Evolutionary conservation across 169 alveolate species (phyloP).

Genomic region (Cryptosporidium sp.): DNA sequence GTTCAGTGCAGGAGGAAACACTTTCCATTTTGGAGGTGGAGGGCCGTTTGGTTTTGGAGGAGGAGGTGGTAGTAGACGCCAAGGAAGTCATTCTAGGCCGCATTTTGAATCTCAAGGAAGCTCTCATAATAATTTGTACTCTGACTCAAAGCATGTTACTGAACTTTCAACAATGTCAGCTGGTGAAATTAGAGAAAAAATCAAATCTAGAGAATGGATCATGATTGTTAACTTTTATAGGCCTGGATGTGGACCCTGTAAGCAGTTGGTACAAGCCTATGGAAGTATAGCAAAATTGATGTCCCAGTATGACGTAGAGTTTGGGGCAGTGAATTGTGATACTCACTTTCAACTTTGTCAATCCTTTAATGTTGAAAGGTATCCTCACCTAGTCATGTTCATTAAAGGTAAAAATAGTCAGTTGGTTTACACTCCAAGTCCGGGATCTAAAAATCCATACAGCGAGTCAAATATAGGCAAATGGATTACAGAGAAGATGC

Average conservation of each 20-base stretch:
- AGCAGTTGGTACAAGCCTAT: constrained; percentile 80
- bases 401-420: constrained; percentile 57
- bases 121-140: constrained; percentile 23
- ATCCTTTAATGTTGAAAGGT: constrained; percentile 81
- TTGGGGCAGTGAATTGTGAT: constrained; percentile 84
- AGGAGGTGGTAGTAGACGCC: constrained; percentile 62
- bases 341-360: constrained; percentile 89
- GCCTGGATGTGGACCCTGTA: constrained; percentile 84
- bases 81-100: constrained; percentile 35
- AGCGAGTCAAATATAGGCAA: constrained; percentile 67
- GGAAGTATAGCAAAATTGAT: constrained; percentile 82
- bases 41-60: constrained; percentile 76
- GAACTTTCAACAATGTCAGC: constrained; percentile 53
- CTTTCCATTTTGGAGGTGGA: constrained; percentile 77
- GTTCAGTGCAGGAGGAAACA: constrained; percentile 77
- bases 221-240: constrained; percentile 83
- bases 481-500: constrained; percentile 66
- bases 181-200: constrained; percentile 47
- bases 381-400: constrained; percentile 78
- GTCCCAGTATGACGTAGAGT: constrained; percentile 83
- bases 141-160: constrained; percentile 36
- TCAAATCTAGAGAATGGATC: constrained; percentile 63
- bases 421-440: constrained; percentile 19
- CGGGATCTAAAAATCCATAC: constrained; percentile 32
- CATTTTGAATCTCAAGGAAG: constrained; percentile 67